Evolutionary conservation across 495 filamentous ascomycete genomes (phyloP).

Genomic region (Penicillium alfredii): DNA sequence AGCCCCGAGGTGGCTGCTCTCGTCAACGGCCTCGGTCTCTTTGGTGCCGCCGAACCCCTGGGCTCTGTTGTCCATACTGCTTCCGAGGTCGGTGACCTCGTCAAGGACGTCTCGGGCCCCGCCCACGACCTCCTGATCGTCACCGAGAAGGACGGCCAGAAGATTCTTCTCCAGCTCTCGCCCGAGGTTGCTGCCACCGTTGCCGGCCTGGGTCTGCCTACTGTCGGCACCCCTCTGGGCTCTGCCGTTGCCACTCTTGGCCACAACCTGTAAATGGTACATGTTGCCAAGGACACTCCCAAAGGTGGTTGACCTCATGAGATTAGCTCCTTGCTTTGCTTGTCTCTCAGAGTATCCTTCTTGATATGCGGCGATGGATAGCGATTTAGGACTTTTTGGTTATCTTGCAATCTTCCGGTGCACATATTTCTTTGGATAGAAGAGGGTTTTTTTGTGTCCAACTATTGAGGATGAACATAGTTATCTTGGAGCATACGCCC

Average conservation of each 20-base stretch:
- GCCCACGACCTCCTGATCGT: constrained; percentile 30
- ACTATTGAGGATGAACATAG: too few relatives aligned
- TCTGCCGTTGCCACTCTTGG: constrained; percentile 33
- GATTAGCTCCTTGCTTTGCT: too few relatives aligned
- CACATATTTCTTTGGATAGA: too few relatives aligned
- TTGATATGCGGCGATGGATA: constrained; percentile 19
- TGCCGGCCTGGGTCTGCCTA: constrained; percentile 33
- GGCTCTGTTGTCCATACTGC: constrained; percentile 24
- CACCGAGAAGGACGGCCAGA: constrained; percentile 24
- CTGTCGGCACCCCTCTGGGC: constrained; percentile 27
- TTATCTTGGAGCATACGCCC: too few relatives aligned
- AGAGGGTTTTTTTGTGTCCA: too few relatives aligned
- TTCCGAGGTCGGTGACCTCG: constrained; percentile 37
- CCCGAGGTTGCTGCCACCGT: constrained; percentile 29
- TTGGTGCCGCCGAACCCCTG: constrained; percentile 20
- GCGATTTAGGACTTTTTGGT: too few relatives aligned
- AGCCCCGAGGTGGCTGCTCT: constrained; percentile 27
- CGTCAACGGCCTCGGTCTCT: constrained; percentile 27
- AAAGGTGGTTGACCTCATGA: too few relatives aligned
- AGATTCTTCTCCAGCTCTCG: constrained; percentile 35
- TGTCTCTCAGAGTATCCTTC: constrained; percentile 2
- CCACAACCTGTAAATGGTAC: constrained; percentile 29
- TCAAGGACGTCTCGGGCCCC: constrained; percentile 28
- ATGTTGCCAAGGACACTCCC: too few relatives aligned
- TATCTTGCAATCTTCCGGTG: too few relatives aligned